Base-by-base conservation (phyloP, 2,329 filamentous ascomycete species). In the Aspergillus sclerotialis region DNA sequence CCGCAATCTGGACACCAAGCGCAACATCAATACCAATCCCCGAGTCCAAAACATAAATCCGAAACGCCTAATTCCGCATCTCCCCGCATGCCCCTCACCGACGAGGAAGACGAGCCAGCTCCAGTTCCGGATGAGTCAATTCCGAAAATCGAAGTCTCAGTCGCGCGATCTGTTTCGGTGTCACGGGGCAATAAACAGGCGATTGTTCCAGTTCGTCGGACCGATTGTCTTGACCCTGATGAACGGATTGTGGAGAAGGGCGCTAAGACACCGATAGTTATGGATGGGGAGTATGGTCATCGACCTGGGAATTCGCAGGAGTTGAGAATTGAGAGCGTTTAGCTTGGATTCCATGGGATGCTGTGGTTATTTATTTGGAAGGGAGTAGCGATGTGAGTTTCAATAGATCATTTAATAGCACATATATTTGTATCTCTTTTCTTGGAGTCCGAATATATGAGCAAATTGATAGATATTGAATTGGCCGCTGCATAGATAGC, bases 121-220 rank as follows among this genome's bases (percentile, higher is more conserved):
- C 35, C 38, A 13, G 32, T 37, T 3, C 13, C 27, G 7, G 34
- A 40, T 11, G 32, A 38, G 16, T 30, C 32, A 19, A 35, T 40
- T 23, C 42, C 39, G 1, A 38, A 39, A 4, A 46, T 63, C 23
- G 56, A 63, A 38, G 49, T 65, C 19, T 63, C 61, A 3, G 50
- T 58, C 23, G 63, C 63, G 3, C 48, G 60, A 17, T 64, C 62
- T 4, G 44, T 66, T 7, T 63, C 60, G 7, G 52, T 65, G 1
- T 55, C 55, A 1, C 49, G 46, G 19, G 53, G 52, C 7, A 59
- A 49, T 18, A 55, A 49, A 26, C 58, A 63, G 34, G 40, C 61
- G n/a, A 42, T 65, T 5, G 56, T 65, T 5, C 60, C 62, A 0
- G 50, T 63, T 9, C 43, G 50, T 9, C 33, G 49, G 2, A 44